Conservation (phyloP, 2,329 filamentous ascomycete species). For the Penicillium glabrum region DNA sequence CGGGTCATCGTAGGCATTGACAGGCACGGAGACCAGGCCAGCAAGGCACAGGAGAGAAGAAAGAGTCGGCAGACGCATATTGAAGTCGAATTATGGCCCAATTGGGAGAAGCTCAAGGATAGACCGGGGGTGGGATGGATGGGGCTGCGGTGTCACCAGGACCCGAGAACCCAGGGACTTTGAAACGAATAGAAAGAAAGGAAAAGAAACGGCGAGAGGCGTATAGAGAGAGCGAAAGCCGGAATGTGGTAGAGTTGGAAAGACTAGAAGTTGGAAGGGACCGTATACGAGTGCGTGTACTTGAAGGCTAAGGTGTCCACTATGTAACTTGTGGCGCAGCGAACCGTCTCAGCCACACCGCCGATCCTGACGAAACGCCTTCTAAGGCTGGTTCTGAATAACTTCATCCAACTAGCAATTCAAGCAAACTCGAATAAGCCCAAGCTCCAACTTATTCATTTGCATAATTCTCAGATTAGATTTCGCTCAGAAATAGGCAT, state of each 20-base stretch:
- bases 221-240: conserved; percentile 1
- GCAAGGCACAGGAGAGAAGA: conserved; percentile 37
- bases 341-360: background rate
- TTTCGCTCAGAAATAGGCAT: no score
- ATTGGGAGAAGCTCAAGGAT: conserved; percentile 18
- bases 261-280: background rate
- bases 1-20: conserved; percentile 46
- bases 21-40: conserved; percentile 32
- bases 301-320: conserved; percentile 4
- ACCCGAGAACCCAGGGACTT: conserved; percentile 16
- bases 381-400: no score
- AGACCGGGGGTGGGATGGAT: conserved; percentile 19
- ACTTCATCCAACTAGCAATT: no score
- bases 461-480: no score
- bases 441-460: no score
- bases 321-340: conserved; percentile 1
- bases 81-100: conserved; percentile 16
- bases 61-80: conserved; percentile 35
- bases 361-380: no score
- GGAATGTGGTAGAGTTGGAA: background rate
- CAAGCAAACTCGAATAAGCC: no score
- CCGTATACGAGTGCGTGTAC: background rate
- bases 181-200: background rate
- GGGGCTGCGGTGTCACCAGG: conserved; percentile 23
- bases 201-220: background rate